Base-by-base conservation (phyloP, 169 alveolate species). In the Theileria parva region DNA sequence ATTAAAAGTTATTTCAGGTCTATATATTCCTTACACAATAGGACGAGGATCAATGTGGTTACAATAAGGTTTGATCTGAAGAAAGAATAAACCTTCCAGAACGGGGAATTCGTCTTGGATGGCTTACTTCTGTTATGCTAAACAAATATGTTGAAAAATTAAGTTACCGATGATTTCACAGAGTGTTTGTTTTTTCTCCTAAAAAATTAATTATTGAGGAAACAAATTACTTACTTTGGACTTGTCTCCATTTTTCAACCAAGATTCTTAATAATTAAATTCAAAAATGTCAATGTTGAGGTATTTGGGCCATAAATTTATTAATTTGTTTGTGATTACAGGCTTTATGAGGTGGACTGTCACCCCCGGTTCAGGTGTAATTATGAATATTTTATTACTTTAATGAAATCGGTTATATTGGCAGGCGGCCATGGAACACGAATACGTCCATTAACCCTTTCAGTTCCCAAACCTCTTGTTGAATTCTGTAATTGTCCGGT, bases 401-500 rank as follows among this genome's bases (percentile, higher is more conserved):
- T 74, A 68, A 97, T 97, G 99, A 98, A 98, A 92, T 98, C 99
- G 15, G 89, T 97, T 28, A 95, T 98, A 57, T 89, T 98, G 51
- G 99, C 98, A 23, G 99, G 99, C 19, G 99, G 99, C 34, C 97
- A 93, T 86, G 99, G 99, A 34, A 97, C 99, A 28, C 92, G 99
- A 71, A 96, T 98, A 50, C 93, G 99, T 69, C 99, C 99, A 30
- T 93, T 98, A 66, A 97, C 99, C 51, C 93, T 98, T 53, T 87
- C 98, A 25, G 95, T 94, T 21, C 99, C 99, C 4, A 98, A 98
- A 85, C 98, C 99, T 0, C 75, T 98, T 50, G 95, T 98, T 53
- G 97, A 96, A 73, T 96, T 98, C 88, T 96, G 98, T 60, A 97
- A 98, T 86, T 91, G 93, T 55, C 99, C 99, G 4, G 95, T 97